Conservation (phyloP, 2,329 filamentous ascomycete species). For the Diplodia intermedia region DNA sequence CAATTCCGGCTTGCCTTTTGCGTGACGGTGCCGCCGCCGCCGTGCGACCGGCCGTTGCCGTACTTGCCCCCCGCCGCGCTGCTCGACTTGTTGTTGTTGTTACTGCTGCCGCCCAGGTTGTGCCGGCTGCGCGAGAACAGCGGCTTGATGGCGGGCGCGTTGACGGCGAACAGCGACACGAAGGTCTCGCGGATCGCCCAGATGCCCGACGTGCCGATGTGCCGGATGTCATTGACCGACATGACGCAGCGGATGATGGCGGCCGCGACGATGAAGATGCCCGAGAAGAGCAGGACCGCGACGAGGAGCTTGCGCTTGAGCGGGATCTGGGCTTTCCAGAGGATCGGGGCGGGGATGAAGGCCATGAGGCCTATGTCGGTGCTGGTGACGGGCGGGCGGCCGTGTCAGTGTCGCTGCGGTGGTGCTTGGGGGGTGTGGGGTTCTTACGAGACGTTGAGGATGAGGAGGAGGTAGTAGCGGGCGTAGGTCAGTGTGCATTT, state of each 20-base stretch:
- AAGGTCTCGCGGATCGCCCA: slow-evolving; percentile 57
- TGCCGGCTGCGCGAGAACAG: slow-evolving; percentile 41
- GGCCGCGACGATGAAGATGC: slow-evolving; percentile 54
- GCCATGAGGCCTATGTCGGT: slow-evolving; percentile 51
- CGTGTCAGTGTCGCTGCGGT: background rate
- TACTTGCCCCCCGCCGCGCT: background rate
- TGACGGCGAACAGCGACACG: slow-evolving; percentile 53
- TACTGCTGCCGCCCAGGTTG: background rate
- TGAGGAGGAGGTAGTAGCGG: slow-evolving; percentile 47
- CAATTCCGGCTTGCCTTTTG: background rate
- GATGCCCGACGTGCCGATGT: slow-evolving; percentile 49
- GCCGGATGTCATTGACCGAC: slow-evolving; percentile 47
- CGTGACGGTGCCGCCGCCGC: background rate
- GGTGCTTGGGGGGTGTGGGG: background rate
- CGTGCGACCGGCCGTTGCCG: background rate
- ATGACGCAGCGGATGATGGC: slow-evolving; percentile 52
- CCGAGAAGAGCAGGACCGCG: slow-evolving; percentile 51
- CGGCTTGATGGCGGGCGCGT: slow-evolving; percentile 52
- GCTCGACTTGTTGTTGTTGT: background rate
- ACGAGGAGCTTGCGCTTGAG: slow-evolving; percentile 50
- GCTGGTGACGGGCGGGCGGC: background rate
- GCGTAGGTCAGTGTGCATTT: slow-evolving; percentile 46
- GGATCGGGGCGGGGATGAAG: slow-evolving; percentile 51
- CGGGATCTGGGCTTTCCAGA: slow-evolving; percentile 51
- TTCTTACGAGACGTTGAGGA: slow-evolving; percentile 44